phyloP scores from a whole-genome alignment of 805 yeast genomes.

The Blastobotrys attinorum region DNA sequence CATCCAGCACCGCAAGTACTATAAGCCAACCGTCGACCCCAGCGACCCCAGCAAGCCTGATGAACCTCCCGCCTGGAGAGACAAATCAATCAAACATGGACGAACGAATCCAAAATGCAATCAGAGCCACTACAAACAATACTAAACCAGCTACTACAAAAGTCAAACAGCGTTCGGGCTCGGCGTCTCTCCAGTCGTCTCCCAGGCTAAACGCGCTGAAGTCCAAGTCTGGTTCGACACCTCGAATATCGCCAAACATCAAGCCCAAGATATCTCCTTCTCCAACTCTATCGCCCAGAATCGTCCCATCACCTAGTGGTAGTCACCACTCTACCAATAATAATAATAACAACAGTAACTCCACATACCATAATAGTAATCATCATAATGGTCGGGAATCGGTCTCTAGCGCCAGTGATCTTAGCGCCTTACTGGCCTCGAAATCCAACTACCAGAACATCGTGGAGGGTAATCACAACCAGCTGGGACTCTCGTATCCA shows the following conservation, averaged over 20 bases:
- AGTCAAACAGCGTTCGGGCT: conserved; percentile 1
- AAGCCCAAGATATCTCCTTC: conserved; percentile 22
- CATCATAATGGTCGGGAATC: too few species aligned
- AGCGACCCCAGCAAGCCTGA: conserved; percentile 27
- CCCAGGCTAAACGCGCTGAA: conserved; percentile 1
- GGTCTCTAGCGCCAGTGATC: conserved; percentile 8
- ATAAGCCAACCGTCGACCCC: conserved; percentile 12
- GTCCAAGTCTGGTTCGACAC: conserved; percentile 7
- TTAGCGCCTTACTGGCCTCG: conserved; percentile 26
- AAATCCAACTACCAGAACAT: conserved; percentile 38
- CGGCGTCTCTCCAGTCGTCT: neutral
- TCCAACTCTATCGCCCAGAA: conserved; percentile 19
- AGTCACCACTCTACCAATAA: neutral
- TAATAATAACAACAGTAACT: neutral
- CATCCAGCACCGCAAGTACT: conserved; percentile 1
- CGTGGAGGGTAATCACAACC: conserved; percentile 35
- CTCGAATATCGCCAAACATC: conserved; percentile 18
- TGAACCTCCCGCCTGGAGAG: conserved; percentile 19
- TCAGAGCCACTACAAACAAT: conserved; percentile 14
- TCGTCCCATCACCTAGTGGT: conserved; percentile 11
- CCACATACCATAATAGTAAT: neutral
- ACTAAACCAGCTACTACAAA: neutral
- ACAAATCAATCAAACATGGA: conserved; percentile 4
- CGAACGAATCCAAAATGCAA: conserved; percentile 17
- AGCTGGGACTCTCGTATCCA: conserved; percentile 35